phyloP scores from a whole-genome alignment of 768 basidiomycete genomes.

The Russula sp. region DNA sequence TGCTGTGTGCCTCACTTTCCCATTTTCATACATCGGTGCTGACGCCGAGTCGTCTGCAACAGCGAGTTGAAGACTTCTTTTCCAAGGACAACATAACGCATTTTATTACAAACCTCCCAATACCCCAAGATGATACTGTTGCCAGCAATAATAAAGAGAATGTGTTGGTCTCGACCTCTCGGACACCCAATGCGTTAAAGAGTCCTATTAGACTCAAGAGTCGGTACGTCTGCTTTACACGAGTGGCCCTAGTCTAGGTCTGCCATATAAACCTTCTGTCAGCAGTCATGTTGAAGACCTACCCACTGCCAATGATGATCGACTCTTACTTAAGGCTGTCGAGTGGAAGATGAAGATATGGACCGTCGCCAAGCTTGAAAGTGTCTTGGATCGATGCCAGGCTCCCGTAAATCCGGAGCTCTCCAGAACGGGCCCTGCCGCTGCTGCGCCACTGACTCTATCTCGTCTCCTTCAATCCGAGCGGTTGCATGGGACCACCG shows the following conservation, averaged over 20 bases:
- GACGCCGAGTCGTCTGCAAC: constrained; percentile 8
- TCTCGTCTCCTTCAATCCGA: constrained; percentile 71
- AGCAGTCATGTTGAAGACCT: constrained; percentile 29
- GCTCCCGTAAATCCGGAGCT: constrained; percentile 28
- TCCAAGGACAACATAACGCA: constrained; percentile 73
- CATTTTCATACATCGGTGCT: not conserved
- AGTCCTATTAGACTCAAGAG: constrained; percentile 61
- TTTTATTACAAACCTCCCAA: constrained; percentile 61
- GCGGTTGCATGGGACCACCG: constrained; percentile 72
- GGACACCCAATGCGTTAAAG: constrained; percentile 33
- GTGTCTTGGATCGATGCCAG: constrained; percentile 62
- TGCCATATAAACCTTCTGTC: not conserved
- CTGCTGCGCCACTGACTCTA: constrained; percentile 37
- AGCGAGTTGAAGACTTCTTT: constrained; percentile 88
- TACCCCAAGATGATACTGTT: constrained; percentile 29
- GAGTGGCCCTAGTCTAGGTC: not conserved
- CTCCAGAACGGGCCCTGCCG: constrained; percentile 27
- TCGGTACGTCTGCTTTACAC: constrained; percentile 38
- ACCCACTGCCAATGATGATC: constrained; percentile 28
- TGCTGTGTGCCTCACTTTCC: constrained; percentile 49
- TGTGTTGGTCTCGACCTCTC: constrained; percentile 26
- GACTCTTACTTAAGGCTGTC: constrained; percentile 58
- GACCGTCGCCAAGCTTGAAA: constrained; percentile 63
- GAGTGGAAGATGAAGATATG: constrained; percentile 82
- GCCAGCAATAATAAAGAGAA: constrained; percentile 59